Conservation (phyloP, 345 rosid species). For the Aquilaria yunnanensis region DNA sequence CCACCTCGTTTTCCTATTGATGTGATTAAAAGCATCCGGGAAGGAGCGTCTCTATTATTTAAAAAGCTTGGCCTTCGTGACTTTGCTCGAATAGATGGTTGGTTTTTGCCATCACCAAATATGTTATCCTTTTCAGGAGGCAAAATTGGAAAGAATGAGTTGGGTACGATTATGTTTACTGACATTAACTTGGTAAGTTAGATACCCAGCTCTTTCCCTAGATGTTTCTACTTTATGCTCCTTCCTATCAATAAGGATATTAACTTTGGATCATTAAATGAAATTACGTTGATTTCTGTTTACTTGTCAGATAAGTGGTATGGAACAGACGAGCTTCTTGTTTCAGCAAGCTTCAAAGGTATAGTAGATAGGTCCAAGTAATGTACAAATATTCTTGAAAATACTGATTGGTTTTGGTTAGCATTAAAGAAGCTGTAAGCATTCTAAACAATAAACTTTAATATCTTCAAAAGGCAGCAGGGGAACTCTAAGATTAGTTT, state of each 20-base stretch:
- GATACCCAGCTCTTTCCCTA: constrained; percentile 5
- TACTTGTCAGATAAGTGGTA: constrained; percentile 80
- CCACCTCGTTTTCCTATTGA: constrained; percentile 89
- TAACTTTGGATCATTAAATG: neutral
- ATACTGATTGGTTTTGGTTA: too few species aligned
- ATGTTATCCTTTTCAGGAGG: constrained; percentile 34
- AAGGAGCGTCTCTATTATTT: constrained; percentile 81
- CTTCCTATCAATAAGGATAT: neutral
- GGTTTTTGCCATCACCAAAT: constrained; percentile 65
- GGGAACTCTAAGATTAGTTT: too few species aligned
- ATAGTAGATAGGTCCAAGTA: neutral
- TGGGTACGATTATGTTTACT: constrained; percentile 53
- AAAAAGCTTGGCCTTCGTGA: constrained; percentile 67
- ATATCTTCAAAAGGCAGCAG: too few species aligned
- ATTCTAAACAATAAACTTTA: too few species aligned
- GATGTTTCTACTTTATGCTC: neutral
- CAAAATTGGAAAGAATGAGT: constrained; percentile 36
- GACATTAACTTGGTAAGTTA: constrained; percentile 85
- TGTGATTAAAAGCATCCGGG: constrained; percentile 60
- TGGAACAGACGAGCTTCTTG: constrained; percentile 97
- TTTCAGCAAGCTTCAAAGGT: constrained; percentile 99
- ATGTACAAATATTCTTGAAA: too few species aligned
- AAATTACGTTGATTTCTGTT: constrained; percentile 9
- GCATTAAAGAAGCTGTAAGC: too few species aligned
- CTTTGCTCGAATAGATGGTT: constrained; percentile 95